These are phyloP conservation scores for Alternaria tenuissima DNA, from an alignment of 2,329 filamentous ascomycete genomes.

Conservation along the genomic window DNA sequence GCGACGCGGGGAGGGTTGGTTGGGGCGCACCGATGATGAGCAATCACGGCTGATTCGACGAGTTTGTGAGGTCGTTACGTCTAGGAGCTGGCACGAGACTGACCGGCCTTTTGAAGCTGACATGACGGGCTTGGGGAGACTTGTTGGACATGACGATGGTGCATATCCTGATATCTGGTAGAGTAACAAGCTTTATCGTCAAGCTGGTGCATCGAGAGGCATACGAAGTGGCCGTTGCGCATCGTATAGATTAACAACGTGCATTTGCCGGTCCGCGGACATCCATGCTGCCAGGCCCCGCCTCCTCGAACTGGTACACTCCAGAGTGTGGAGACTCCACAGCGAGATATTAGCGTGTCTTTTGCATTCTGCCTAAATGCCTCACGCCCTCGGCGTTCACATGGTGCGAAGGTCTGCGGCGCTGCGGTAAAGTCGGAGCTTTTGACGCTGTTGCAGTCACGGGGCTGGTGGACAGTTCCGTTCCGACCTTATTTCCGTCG, in stretches of 20 bases:
- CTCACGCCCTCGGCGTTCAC: neutral
- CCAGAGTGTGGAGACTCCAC: conserved; percentile 11
- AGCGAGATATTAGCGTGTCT: conserved; percentile 8
- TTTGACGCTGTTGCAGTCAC: neutral
- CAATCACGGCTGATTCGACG: conserved; percentile 3
- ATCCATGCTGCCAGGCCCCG: conserved; percentile 3
- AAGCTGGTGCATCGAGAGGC: neutral
- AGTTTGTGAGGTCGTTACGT: neutral
- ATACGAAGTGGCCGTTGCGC: neutral
- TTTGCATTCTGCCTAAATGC: conserved; percentile 12
- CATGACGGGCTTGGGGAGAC: neutral
- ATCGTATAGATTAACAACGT: neutral
- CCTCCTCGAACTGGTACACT: neutral
- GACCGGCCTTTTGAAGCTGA: neutral
- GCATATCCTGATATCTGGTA: neutral
- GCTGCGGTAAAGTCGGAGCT: neutral
- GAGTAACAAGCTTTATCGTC: neutral
- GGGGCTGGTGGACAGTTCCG: no score
- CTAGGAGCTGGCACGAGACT: neutral
- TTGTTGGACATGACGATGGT: neutral
- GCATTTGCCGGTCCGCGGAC: conserved; percentile 8
- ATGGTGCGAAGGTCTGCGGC: neutral
- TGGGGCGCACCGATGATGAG: conserved; percentile 1
- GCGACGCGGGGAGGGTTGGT: neutral
- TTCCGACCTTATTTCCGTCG: neutral